A percentile compares a stretch with the other conserved stretches of the same genome.
phyloP scores from a whole-genome alignment of 352 stramenopile genomes.

The Phytophthora sojae region DNA sequence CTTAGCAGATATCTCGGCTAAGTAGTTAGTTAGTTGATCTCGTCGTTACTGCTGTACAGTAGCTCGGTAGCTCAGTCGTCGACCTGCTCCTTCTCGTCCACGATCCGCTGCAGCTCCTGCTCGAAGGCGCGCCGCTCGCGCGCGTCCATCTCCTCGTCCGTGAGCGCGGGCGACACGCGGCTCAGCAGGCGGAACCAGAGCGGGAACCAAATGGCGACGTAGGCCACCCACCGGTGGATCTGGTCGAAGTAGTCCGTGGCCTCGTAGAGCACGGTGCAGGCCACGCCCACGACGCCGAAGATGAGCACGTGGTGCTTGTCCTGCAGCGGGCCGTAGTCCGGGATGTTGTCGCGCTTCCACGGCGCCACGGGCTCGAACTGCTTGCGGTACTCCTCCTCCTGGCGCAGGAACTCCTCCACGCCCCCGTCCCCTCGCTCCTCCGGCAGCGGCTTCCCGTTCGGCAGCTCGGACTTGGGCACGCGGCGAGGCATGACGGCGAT shows the following conservation, averaged over 20 bases:
- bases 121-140: constrained; percentile 59
- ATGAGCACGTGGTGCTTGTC: constrained; percentile 71
- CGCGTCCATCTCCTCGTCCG: constrained; percentile 64
- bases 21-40: too few species aligned
- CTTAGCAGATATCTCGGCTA: not conserved
- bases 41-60: too few species aligned
- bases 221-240: constrained; percentile 76
- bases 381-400: constrained; percentile 67
- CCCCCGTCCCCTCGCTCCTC: constrained; percentile 24
- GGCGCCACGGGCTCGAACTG: constrained; percentile 80
- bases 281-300: constrained; percentile 73
- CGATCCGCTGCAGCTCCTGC: constrained; percentile 55
- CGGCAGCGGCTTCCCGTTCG: not conserved
- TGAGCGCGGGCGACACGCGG: constrained; percentile 67
- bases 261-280: constrained; percentile 78
- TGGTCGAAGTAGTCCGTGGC: constrained; percentile 77
- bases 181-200: constrained; percentile 81
- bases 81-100: constrained; percentile 46
- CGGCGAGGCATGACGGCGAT: constrained; percentile 28
- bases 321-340: constrained; percentile 75
- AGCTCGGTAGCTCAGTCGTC: constrained; percentile 35
- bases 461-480: constrained; percentile 24
- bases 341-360: constrained; percentile 84
- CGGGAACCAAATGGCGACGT: constrained; percentile 83
- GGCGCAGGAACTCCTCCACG: constrained; percentile 46